phyloP scores from a whole-genome alignment of 2,329 filamentous ascomycete genomes.

The Periconia digitata region DNA sequence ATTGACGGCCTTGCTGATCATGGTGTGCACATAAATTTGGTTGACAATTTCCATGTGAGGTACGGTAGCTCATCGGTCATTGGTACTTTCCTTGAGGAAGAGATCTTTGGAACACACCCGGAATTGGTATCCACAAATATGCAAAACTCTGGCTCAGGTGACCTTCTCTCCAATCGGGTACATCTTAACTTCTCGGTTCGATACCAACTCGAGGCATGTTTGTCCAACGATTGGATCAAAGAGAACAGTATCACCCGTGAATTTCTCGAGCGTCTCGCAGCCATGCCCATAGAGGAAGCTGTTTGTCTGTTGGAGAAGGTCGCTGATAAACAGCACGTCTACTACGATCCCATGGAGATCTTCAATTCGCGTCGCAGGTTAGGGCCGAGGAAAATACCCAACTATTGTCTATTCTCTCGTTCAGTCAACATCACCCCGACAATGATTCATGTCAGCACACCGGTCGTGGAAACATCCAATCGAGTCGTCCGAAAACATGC shows the following conservation, averaged over 20 bases:
- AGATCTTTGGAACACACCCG: slow-evolving; percentile 27
- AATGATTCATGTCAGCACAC: slow-evolving; percentile 75
- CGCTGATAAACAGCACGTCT: slow-evolving; percentile 61
- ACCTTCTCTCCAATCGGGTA: slow-evolving; percentile 34
- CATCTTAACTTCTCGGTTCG: slow-evolving; percentile 64
- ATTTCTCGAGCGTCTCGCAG: slow-evolving; percentile 66
- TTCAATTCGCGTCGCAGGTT: slow-evolving; percentile 56
- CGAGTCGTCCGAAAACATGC: slow-evolving; percentile 76
- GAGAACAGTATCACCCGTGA: slow-evolving; percentile 70
- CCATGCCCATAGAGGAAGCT: slow-evolving; percentile 57
- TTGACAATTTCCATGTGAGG: slow-evolving; percentile 48
- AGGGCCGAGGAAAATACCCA: slow-evolving; percentile 55
- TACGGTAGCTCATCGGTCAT: slow-evolving; percentile 16
- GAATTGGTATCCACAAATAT: slow-evolving; percentile 12
- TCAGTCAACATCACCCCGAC: slow-evolving; percentile 83
- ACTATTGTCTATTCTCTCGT: slow-evolving; percentile 73
- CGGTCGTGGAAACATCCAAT: slow-evolving; percentile 83
- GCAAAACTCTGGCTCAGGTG: slow-evolving; percentile 19
- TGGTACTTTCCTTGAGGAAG: slow-evolving; percentile 32
- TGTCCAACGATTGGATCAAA: slow-evolving; percentile 76
- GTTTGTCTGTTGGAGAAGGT: slow-evolving; percentile 73
- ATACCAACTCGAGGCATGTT: slow-evolving; percentile 90
- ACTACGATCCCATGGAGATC: slow-evolving; percentile 72
- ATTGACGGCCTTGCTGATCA: slow-evolving; percentile 66
- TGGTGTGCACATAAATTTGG: slow-evolving; percentile 62